These are phyloP conservation scores for Mycena metata DNA, from an alignment of 768 basidiomycete genomes.

Conservation along the genomic window DNA sequence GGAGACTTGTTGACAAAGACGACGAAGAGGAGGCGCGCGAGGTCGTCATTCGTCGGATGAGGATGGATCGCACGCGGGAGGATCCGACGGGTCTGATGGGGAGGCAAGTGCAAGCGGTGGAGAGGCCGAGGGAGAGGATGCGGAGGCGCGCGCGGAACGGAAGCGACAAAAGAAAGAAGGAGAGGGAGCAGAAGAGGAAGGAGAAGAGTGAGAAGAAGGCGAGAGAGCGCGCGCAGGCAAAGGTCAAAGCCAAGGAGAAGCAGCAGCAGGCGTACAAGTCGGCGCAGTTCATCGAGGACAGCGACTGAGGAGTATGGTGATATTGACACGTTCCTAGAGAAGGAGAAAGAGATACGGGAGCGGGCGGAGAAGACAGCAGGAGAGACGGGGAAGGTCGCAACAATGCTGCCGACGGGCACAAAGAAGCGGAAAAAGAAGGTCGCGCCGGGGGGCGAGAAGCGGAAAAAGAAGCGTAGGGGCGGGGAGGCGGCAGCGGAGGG, in stretches of 20 bases:
- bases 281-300: slow-evolving; percentile 92
- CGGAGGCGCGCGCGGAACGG: no score
- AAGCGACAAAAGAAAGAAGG: no score
- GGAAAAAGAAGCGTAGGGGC: slow-evolving; percentile 50
- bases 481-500: no score
- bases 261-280: slow-evolving; percentile 77
- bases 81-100: no score
- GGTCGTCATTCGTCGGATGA: slow-evolving; percentile 57
- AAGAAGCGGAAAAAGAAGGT: slow-evolving; percentile 60
- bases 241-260: slow-evolving; percentile 37
- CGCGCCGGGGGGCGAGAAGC: slow-evolving; percentile 43
- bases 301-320: slow-evolving; percentile 75
- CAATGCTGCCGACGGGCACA: slow-evolving; percentile 59
- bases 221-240: no score
- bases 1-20: slow-evolving; percentile 67
- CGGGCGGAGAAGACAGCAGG: slow-evolving; percentile 50
- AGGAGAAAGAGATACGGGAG: slow-evolving; percentile 56
- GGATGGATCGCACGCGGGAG: no score
- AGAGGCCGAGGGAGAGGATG: slow-evolving; percentile 40
- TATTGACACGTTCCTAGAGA: no score
- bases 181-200: no score
- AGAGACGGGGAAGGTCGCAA: no score
- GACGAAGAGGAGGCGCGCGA: slow-evolving; percentile 65
- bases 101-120: slow-evolving; percentile 40
- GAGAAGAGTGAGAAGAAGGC: no score